Evolutionary conservation across 768 basidiomycete genomes (phyloP), one percentile per base, ranked within the genome.

Genomic region (Podaxis sp.): DNA sequence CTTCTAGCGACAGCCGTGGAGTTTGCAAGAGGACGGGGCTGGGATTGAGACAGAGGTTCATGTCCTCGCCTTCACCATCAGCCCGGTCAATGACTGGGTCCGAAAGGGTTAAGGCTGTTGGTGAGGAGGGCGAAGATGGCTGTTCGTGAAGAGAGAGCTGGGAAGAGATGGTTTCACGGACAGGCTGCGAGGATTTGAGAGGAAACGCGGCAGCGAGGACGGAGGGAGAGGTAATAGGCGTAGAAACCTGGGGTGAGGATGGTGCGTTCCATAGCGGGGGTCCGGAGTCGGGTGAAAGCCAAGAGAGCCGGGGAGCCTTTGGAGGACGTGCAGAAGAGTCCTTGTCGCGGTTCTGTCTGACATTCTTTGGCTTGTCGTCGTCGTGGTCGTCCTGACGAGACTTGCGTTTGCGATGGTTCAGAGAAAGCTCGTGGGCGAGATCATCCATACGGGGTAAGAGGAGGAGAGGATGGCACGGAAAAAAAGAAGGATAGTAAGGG

Each of bases 351-450:
- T 73, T 72, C 26, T 62, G 65, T 56, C 65, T 56, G 69, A 81
- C 80, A 67, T 87, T 84, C 28, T 71, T 52, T n/a, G 52, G 17
- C 40, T 69, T 37, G 50, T 80, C 75, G 33, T 72, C 72, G 33
- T 56, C 59, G 58, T 67, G 58, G 70, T 83, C 81, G 69, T 89
- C 86, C 30, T 71, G 58, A 71, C 83, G 83, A 0, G 86, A 82
- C 75, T 91, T 91, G 67, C 89, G 86, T 75, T 91, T 91, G 71
- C 86, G 82, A 71, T 80, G 79, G 80, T 82, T 76, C 33, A 80
- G 68, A 63, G 82, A 81, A 66, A 76, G 73, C 60, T 80, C 77
- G 65, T 86, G 83, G 68, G 83, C 80, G 66, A 86, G 79, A 79
- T 87, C 81, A 77, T 88, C 86, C 87, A 89, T 89, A 68, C 40